phyloP scores from a whole-genome alignment of 441 rosid species.

The Brassica balearica region DNA sequence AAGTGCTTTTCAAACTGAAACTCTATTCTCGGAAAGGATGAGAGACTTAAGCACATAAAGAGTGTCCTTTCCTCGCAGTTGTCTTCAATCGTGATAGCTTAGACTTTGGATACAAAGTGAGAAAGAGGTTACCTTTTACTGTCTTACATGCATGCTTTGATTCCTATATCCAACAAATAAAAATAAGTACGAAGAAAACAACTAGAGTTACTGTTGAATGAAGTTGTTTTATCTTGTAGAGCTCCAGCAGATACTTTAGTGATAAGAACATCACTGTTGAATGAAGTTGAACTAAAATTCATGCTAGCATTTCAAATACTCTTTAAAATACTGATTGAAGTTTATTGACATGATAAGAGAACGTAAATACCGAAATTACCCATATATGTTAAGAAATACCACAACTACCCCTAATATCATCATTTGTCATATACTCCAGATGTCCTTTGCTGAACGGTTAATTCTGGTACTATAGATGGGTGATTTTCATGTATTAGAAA shows the following conservation, averaged over 20 bases:
- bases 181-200: background rate
- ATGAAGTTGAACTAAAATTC: too few species aligned
- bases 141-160: conserved; percentile 1
- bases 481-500: conserved; percentile 37
- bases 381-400: conserved; percentile 15
- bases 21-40: too few species aligned
- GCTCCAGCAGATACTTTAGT: too few species aligned
- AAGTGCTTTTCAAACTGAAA: too few species aligned
- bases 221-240: too few species aligned
- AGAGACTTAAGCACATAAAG: background rate
- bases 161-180: background rate
- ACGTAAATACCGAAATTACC: conserved; percentile 21
- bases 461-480: conserved; percentile 46
- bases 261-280: too few species aligned
- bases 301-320: background rate
- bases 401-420: conserved; percentile 31
- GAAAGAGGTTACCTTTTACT: background rate
- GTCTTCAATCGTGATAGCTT: background rate
- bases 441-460: conserved; percentile 48
- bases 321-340: background rate
- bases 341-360: conserved; percentile 13
- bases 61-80: background rate
- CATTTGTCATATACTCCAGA: conserved; percentile 42
- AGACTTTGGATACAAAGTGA: background rate
- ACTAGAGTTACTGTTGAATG: background rate